These are phyloP conservation scores for Trichoderma breve DNA, from an alignment of 2,329 filamentous ascomycete species.

Conservation along the genomic window DNA sequence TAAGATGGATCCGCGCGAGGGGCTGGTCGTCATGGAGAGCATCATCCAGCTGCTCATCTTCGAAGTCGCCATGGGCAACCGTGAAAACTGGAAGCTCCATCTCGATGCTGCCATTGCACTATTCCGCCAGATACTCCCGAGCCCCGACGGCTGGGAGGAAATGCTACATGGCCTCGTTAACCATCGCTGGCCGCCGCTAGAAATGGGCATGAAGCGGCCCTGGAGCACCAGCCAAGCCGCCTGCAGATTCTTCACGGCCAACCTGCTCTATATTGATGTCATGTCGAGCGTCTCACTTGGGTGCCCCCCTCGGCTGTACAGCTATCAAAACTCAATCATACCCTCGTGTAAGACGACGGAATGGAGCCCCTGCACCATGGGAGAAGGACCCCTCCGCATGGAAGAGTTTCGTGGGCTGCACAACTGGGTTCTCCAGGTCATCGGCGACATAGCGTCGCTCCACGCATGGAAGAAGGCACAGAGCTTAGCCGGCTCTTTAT, in stretches of 20 bases:
- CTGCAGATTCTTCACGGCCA: constrained; percentile 47
- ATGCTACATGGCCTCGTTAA: constrained; percentile 34
- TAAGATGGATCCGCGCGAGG: constrained; percentile 27
- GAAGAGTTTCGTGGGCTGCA: constrained; percentile 54
- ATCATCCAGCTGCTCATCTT: constrained; percentile 55
- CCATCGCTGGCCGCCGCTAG: constrained; percentile 36
- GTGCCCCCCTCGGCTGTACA: constrained; percentile 41
- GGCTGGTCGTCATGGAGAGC: constrained; percentile 46
- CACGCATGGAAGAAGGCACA: constrained; percentile 55
- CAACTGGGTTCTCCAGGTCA: constrained; percentile 56
- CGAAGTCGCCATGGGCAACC: constrained; percentile 46
- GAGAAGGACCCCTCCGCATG: constrained; percentile 40
- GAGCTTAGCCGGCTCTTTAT: constrained; percentile 43
- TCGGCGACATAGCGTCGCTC: constrained; percentile 53
- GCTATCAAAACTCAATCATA: constrained; percentile 43
- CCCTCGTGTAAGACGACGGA: constrained; percentile 29
- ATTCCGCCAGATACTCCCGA: constrained; percentile 46
- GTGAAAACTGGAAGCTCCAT: constrained; percentile 50
- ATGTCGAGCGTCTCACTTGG: constrained; percentile 48
- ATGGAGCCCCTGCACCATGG: constrained; percentile 23
- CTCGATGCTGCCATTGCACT: constrained; percentile 50
- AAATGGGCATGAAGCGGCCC: constrained; percentile 34
- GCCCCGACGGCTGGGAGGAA: constrained; percentile 38
- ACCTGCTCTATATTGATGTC: constrained; percentile 50
- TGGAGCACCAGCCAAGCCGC: constrained; percentile 48